Conservation (phyloP, 345 rosid genomes). For the Nasturtium officinale region DNA sequence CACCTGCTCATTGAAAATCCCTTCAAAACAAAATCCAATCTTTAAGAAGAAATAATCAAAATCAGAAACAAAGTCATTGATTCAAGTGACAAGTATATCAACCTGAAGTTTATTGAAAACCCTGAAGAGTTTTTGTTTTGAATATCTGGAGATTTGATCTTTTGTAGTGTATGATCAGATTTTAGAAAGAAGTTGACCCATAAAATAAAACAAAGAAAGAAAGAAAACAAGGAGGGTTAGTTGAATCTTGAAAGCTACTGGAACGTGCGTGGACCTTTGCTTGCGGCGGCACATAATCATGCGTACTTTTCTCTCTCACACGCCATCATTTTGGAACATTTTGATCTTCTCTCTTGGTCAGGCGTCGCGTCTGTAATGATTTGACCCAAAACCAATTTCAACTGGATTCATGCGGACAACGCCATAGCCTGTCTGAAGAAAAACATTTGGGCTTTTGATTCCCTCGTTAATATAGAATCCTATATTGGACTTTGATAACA, state of each 20-base stretch:
- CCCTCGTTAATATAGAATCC: background rate
- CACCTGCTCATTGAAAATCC: slow-evolving; percentile 36
- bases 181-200: background rate
- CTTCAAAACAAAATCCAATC: slow-evolving; percentile 3
- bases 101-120: slow-evolving; percentile 24
- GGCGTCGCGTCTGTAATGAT: slow-evolving; percentile 19
- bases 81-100: slow-evolving; percentile 11
- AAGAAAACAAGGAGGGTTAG: background rate
- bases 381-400: background rate
- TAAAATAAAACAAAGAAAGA: too few relatives aligned
- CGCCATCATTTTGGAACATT: slow-evolving; percentile 21
- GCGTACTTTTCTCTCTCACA: slow-evolving; percentile 3
- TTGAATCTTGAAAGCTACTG: slow-evolving; percentile 40
- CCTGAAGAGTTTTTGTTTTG: slow-evolving; percentile 4
- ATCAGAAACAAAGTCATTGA: background rate
- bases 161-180: background rate
- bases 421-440: background rate
- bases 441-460: slow-evolving; percentile 25
- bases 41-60: background rate
- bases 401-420: slow-evolving; percentile 8
- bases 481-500: background rate
- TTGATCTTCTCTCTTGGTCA: background rate
- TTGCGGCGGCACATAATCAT: slow-evolving; percentile 32
- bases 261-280: slow-evolving; percentile 41
- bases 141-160: background rate